Conservation (phyloP, 495 filamentous ascomycete genomes). For the Penicillium chermesinum region DNA sequence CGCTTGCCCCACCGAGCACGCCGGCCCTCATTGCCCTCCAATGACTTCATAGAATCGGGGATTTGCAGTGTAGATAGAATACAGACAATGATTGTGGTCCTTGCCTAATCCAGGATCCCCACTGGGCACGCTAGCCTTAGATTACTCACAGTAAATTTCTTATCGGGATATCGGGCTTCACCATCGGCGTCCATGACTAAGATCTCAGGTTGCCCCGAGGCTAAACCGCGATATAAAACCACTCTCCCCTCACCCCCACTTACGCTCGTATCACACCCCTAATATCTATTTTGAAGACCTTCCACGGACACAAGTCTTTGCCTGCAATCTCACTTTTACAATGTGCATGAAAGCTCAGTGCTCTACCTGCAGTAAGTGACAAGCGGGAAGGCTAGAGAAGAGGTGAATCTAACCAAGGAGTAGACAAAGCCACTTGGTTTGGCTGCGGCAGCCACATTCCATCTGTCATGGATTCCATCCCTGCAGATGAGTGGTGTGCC, state of each 20-base stretch:
- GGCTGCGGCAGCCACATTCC: constrained; percentile 69
- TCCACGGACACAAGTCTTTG: constrained; percentile 4
- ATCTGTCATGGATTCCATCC: constrained; percentile 57
- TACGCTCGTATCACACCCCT: neutral
- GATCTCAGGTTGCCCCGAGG: neutral
- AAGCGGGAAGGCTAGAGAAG: neutral
- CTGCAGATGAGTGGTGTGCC: constrained; percentile 55
- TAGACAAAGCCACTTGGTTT: constrained; percentile 64
- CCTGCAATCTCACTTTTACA: constrained; percentile 5
- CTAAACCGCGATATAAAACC: constrained; percentile 20
- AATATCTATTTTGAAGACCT: neutral
- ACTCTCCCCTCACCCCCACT: constrained; percentile 3
- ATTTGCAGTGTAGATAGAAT: neutral
- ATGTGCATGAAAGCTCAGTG: constrained; percentile 51
- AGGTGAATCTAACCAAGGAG: constrained; percentile 7
- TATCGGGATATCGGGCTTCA: constrained; percentile 17
- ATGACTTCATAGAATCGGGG: neutral
- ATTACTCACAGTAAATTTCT: neutral
- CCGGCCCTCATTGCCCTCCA: neutral
- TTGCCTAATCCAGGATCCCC: neutral
- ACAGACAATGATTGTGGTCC: neutral
- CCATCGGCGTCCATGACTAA: constrained; percentile 25
- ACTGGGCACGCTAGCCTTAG: neutral
- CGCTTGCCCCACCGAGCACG: constrained; percentile 7
- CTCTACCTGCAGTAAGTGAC: constrained; percentile 43